phyloP scores from a whole-genome alignment of 2,329 filamentous ascomycete species.

The Sporothrix pseudoabietina region DNA sequence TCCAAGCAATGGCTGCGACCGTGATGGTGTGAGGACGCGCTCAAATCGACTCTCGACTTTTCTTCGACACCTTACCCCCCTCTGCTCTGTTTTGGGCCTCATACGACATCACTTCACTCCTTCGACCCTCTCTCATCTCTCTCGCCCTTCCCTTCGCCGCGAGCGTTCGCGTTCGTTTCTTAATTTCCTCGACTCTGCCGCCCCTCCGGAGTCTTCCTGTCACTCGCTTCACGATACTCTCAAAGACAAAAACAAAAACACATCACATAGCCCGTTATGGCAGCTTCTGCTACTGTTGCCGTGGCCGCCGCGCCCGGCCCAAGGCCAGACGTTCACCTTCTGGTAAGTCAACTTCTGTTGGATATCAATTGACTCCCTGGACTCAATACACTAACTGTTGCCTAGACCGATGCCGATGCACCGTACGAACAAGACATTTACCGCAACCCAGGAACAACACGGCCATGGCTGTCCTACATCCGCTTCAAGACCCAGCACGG shows the following conservation, averaged over 20 bases:
- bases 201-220: slow-evolving; percentile 19
- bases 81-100: neutral
- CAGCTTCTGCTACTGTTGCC: neutral
- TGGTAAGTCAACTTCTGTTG: slow-evolving; percentile 20
- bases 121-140: neutral
- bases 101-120: neutral
- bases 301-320: slow-evolving; percentile 17
- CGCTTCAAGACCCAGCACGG: slow-evolving; percentile 89
- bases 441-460: slow-evolving; percentile 80
- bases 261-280: neutral
- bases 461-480: slow-evolving; percentile 94
- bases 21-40: slow-evolving; percentile 34
- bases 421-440: slow-evolving; percentile 96
- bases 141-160: slow-evolving; percentile 18
- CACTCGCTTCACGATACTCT: slow-evolving; percentile 7
- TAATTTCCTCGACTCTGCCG: slow-evolving; percentile 23
- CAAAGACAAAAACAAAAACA: neutral
- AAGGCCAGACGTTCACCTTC: slow-evolving; percentile 30
- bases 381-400: slow-evolving; percentile 36
- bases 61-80: slow-evolving; percentile 8
- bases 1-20: slow-evolving; percentile 33
- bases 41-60: slow-evolving; percentile 12
- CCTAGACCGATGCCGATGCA: slow-evolving; percentile 73
- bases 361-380: no score
- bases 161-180: slow-evolving; percentile 1